Evolutionary conservation across 2,329 filamentous ascomycete species (phyloP), one percentile per base, ranked within the genome.

Genomic region (Apiospora arundinis): DNA sequence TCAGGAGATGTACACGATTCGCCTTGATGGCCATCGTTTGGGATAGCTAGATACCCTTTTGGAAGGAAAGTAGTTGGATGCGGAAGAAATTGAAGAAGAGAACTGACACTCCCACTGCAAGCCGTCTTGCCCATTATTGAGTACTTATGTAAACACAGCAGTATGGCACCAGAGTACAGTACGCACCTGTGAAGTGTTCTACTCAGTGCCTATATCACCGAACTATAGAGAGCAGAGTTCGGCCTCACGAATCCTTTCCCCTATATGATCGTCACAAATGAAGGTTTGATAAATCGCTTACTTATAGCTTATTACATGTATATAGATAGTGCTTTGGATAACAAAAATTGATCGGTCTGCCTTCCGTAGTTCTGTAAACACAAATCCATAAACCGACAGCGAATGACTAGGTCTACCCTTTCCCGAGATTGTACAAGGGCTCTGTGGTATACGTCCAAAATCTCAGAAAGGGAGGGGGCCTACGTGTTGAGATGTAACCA

Each of bases 21-120:
- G 72, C 73, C 73, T 76, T 74, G 75, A 75, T 70, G 74, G 73
- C 70, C 67, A 56, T 72, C 65, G 69, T 72, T 73, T 73, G 67
- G 56, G 32, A 63, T 40, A 40, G 56, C 18, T 63, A 45, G 52
- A 71, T 70, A 71, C 65, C 71, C 70, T 72, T 45, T 69, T 44
- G 32, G 46, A 44, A 63, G 48, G 12, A 8, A 48, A 37, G 44
- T 37, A 40, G 37, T 52, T 69, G 63, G 8, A 23, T 37, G 40
- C 7, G 11, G 25, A 67, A 71, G 60, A 65, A 67, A 37, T 25
- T 56, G 49, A 56, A 52, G 69, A 18, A 63, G 56, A n/a, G 32
- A 40, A 63, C 6, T 40, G 9, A 2, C 32, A 40, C 56, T 40
- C 32, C 40, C 8, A 23, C 8, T 9, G 6, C 9, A 40, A 63